These are phyloP conservation scores for Exophiala bonariae DNA, from an alignment of 2,329 filamentous ascomycete genomes.

Conservation along the genomic window DNA sequence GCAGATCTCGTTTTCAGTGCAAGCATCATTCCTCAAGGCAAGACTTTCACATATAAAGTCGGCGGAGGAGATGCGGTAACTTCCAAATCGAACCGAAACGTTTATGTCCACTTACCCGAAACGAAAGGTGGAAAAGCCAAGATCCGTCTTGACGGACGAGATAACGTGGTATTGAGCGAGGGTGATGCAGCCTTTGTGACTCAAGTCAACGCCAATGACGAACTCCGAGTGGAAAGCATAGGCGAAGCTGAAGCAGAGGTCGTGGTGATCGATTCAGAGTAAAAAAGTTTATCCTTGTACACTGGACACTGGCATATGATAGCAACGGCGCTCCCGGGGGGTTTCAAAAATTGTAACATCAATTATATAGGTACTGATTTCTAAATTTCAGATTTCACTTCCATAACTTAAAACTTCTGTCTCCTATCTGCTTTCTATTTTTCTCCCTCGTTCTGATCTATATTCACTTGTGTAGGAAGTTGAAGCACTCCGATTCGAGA, in stretches of 20 bases:
- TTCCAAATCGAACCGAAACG: slow-evolving; percentile 59
- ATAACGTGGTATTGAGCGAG: slow-evolving; percentile 68
- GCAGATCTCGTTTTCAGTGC: slow-evolving; percentile 83
- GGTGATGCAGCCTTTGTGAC: slow-evolving; percentile 81
- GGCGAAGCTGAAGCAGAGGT: slow-evolving; percentile 70
- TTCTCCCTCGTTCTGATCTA: too few relatives aligned
- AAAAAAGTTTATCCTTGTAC: slow-evolving; percentile 14
- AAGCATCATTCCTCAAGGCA: slow-evolving; percentile 66
- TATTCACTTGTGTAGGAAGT: too few relatives aligned
- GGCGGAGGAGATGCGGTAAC: slow-evolving; percentile 51
- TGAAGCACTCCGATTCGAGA: too few relatives aligned
- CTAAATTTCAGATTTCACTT: too few relatives aligned
- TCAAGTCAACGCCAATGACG: slow-evolving; percentile 63
- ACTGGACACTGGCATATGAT: too few relatives aligned
- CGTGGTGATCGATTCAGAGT: slow-evolving; percentile 66
- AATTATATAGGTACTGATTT: too few relatives aligned
- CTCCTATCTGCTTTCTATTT: too few relatives aligned
- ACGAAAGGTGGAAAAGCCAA: slow-evolving; percentile 71
- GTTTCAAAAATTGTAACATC: too few relatives aligned
- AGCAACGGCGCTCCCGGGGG: too few relatives aligned
- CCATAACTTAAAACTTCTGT: too few relatives aligned
- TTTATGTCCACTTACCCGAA: slow-evolving; percentile 81
- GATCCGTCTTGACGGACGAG: slow-evolving; percentile 66
- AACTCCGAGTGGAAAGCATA: slow-evolving; percentile 64
- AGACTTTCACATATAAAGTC: slow-evolving; percentile 69